Conservation (phyloP, 129 eudicot genomes). For the Sambucus nigra region DNA sequence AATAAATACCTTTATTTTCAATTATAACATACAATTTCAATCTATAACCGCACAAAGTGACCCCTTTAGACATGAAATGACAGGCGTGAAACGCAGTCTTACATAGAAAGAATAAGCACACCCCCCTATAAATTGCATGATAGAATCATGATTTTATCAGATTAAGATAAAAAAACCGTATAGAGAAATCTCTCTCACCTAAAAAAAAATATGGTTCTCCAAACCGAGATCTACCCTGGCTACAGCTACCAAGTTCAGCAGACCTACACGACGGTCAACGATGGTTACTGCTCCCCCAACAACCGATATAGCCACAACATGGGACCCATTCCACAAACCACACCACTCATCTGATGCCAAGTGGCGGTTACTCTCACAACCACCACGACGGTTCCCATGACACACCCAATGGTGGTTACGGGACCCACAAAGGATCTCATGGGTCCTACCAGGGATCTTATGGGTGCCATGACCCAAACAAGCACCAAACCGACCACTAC, state of each 20-base stretch:
- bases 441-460: background rate
- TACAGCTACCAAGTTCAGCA: conserved; percentile 24
- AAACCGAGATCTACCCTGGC: conserved; percentile 17
- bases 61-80: conserved; percentile 1
- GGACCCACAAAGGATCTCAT: background rate
- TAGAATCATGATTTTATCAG: conserved; percentile 5
- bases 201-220: conserved; percentile 38
- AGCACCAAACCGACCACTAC: conserved; percentile 14
- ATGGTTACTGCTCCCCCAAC: conserved; percentile 13
- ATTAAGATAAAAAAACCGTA: conserved; percentile 5
- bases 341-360: conserved; percentile 8
- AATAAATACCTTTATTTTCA: background rate
- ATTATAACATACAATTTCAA: background rate
- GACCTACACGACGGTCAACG: conserved; percentile 25
- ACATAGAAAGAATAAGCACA: conserved; percentile 20
- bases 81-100: conserved; percentile 19
- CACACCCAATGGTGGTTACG: background rate
- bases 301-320: conserved; percentile 13
- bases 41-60: background rate
- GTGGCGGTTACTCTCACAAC: conserved; percentile 19
- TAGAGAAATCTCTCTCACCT: background rate
- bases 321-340: conserved; percentile 7
- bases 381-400: conserved; percentile 20
- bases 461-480: background rate
- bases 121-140: conserved; percentile 25